Evolutionary conservation across 495 filamentous ascomycete genomes (phyloP), one percentile per base, ranked within the genome.

Genomic region (Barbatosphaeria neglecta): DNA sequence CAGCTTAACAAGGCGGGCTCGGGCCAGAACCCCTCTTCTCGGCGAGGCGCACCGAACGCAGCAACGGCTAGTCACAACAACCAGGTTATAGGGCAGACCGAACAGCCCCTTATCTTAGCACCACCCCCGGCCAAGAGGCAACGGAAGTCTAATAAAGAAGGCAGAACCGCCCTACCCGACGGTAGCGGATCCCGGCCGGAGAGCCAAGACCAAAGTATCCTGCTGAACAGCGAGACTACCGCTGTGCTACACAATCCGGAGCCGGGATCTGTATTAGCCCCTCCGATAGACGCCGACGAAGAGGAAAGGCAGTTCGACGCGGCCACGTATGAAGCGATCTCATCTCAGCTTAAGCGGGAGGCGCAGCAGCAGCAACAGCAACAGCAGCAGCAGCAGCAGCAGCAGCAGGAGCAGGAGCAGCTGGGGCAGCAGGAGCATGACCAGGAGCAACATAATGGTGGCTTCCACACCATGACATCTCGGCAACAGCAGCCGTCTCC

Each of bases 401-500:
- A 25, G n/a, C 41, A 17, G 23, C 43, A 45, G 27, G 24, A 37
- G 25, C 18, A 41, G 9, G 20, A 18, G 39, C 20, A 41, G 20
- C 20, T 22, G 1, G n/a, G n/a, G 39, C 39, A 15, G 20, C 39
- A 6, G 20, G 20, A n/a, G 39, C 39, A 62, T 27, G 57, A 60
- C 37, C 59, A 58, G 40, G 52, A 28, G 48, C 46, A 45, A 18
- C 43, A 35, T 3, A 31, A 31, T 31, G 27, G 27, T 13, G 2
- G 9, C 8, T 31, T 31, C 7, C 54, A 46, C 8, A 41, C 48
- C 8, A 31, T 50, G 39, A 16, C 55, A 6, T 48, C 19, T 18
- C 59, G 50, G 8, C 22, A 54, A 22, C 59, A 58, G 38, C 54
- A 54, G 15, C 47, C 35, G 13, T n/a, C 16, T 16, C 41, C 25